Conservation (phyloP, 371 early-diverging fungal species). For the Umbelopsis sp. region DNA sequence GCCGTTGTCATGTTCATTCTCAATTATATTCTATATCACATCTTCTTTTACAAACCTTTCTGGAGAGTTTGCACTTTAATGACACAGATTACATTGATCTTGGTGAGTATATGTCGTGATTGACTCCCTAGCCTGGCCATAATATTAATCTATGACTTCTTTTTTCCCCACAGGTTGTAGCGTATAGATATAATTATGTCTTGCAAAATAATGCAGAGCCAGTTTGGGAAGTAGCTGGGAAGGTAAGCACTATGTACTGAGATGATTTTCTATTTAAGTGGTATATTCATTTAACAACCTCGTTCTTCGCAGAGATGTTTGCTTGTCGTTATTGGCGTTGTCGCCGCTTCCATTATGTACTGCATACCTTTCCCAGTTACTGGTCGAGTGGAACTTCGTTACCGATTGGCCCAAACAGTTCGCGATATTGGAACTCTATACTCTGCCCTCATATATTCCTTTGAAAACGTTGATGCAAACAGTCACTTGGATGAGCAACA, state of each 20-base stretch:
- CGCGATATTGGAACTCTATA: conserved; percentile 44
- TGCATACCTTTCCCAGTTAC: conserved; percentile 41
- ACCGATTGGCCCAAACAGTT: conserved; percentile 42
- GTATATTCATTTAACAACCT: too few species aligned
- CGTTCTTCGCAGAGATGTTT: conserved; percentile 35
- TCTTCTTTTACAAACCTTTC: conserved; percentile 33
- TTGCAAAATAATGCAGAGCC: conserved; percentile 24
- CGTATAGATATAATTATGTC: conserved; percentile 36
- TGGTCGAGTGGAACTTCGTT: conserved; percentile 49
- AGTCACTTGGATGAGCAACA: conserved; percentile 23
- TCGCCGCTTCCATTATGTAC: conserved; percentile 38
- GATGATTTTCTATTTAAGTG: too few species aligned
- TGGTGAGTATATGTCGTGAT: conserved; percentile 22
- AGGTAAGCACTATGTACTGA: conserved; percentile 28
- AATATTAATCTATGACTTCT: not conserved
- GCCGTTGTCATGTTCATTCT: conserved; percentile 34
- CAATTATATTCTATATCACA: conserved; percentile 34
- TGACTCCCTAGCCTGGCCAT: too few species aligned
- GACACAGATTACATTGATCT: conserved; percentile 34
- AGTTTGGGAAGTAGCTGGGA: conserved; percentile 48
- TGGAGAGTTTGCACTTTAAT: conserved; percentile 34
- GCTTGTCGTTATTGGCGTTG: conserved; percentile 43
- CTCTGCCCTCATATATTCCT: conserved; percentile 10
- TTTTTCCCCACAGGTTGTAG: conserved; percentile 21
- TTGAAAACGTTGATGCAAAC: conserved; percentile 8